phyloP scores from a whole-genome alignment of 371 early-diverging fungal species.

The Dinochytrium kinnereticum region DNA sequence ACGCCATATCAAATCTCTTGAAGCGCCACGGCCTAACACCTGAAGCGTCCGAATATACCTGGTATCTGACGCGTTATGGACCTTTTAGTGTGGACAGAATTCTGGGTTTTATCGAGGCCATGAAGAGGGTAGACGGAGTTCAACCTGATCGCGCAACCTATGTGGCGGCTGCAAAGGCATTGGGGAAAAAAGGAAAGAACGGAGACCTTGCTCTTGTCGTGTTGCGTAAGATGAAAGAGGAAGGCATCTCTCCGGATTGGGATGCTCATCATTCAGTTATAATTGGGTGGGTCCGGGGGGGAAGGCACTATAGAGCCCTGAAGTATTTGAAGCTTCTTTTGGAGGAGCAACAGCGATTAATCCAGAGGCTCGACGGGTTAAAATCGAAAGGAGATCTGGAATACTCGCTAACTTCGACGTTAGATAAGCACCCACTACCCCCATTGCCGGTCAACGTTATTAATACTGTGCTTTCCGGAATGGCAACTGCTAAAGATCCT shows the following conservation, averaged over 20 bases:
- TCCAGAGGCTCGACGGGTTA: neutral
- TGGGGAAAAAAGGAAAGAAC: neutral
- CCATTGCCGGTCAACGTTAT: neutral
- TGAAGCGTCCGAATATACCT: slow-evolving; percentile 9
- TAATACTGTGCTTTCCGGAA: neutral
- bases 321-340: neutral
- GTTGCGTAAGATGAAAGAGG: neutral
- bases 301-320: neutral
- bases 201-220: slow-evolving; percentile 1
- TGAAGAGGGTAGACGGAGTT: slow-evolving; percentile 3
- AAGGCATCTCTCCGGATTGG: slow-evolving; percentile 1
- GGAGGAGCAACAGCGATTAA: neutral
- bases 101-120: slow-evolving; percentile 13
- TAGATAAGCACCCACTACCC: neutral
- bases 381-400: neutral
- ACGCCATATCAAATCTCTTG: neutral
- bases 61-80: neutral
- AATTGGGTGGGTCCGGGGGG: slow-evolving; percentile 1
- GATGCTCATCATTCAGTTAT: neutral
- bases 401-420: neutral
- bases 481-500: neutral
- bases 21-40: neutral
- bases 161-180: neutral
- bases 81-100: slow-evolving; percentile 6
- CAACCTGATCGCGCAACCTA: slow-evolving; percentile 9